Evolutionary conservation across 2,329 filamentous ascomycete genomes (phyloP).

Genomic region (Sarocladium kiliense): DNA sequence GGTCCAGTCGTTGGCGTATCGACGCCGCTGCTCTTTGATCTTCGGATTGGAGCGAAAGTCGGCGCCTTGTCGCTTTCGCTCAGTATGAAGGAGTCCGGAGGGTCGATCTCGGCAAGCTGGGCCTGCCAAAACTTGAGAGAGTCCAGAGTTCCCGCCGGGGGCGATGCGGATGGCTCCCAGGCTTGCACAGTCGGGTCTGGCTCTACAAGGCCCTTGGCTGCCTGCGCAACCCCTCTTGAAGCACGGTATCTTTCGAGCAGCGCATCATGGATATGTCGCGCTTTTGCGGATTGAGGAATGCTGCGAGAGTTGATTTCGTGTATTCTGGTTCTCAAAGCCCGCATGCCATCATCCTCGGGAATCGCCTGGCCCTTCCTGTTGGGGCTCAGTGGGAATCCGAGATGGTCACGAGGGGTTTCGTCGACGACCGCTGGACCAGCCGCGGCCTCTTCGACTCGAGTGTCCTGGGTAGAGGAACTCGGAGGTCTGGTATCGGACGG

Average conservation of each 20-base stretch:
- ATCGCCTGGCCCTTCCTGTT: constrained; percentile 31
- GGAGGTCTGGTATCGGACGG: constrained; percentile 21
- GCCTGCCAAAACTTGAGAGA: constrained; percentile 57
- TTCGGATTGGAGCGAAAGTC: constrained; percentile 58
- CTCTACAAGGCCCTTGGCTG: constrained; percentile 15
- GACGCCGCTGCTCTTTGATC: constrained; percentile 39
- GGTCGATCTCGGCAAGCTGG: constrained; percentile 32
- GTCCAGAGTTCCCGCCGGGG: constrained; percentile 20
- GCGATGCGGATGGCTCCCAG: constrained; percentile 35
- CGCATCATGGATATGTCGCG: constrained; percentile 63
- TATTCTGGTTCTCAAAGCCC: constrained; percentile 60
- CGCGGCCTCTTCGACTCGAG: constrained; percentile 24
- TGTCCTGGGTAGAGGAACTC: constrained; percentile 29
- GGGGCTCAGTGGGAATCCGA: constrained; percentile 26
- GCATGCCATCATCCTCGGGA: constrained; percentile 78
- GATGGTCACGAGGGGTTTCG: constrained; percentile 24
- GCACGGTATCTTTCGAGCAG: constrained; percentile 62
- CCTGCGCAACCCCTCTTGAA: constrained; percentile 19
- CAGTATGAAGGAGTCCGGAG: constrained; percentile 41
- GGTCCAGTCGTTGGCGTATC: constrained; percentile 20
- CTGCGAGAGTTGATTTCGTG: constrained; percentile 60
- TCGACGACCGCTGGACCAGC: constrained; percentile 15
- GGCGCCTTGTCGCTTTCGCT: constrained; percentile 58
- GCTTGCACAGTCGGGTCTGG: constrained; percentile 19
- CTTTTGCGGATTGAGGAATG: constrained; percentile 59